Percentiles rank a stretch among this genome's conserved stretches.
Conservation (phyloP, 2,329 filamentous ascomycete species). For the Penicillium sp. region DNA sequence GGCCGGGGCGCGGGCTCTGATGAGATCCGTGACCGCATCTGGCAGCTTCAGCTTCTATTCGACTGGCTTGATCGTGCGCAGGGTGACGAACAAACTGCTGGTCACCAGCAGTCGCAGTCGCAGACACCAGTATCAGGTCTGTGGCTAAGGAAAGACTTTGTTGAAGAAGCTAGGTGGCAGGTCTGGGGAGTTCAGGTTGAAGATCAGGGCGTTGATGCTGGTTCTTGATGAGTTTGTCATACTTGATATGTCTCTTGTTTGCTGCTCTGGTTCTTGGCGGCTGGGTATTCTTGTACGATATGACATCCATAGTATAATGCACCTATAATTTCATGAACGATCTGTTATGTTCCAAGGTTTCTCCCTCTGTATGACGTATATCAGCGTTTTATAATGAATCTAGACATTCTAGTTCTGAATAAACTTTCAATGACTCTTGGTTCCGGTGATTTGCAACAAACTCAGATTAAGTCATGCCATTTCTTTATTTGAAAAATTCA, state of each 20-base stretch:
- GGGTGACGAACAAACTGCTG: conserved; percentile 7
- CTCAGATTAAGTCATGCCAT: no score
- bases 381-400: no score
- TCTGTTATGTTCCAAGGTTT: background rate
- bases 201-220: conserved; percentile 9
- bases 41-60: conserved; percentile 65
- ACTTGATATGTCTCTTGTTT: background rate
- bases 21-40: conserved; percentile 57
- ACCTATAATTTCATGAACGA: background rate
- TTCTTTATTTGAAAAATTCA: no score
- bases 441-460: no score
- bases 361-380: no score
- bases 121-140: conserved; percentile 27
- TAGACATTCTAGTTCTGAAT: no score
- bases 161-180: conserved; percentile 44
- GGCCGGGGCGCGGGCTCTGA: conserved; percentile 38
- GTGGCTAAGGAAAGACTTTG: conserved; percentile 41
- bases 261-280: background rate
- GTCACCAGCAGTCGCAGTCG: background rate
- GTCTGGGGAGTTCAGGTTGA: conserved; percentile 42
- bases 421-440: no score
- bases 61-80: conserved; percentile 60
- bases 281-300: conserved; percentile 14
- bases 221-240: background rate
- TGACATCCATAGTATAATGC: conserved; percentile 16